A percentile compares a stretch with the other conserved stretches of the same genome.
phyloP scores from a whole-genome alignment of 2,329 filamentous ascomycete species.

The Fonsecaea nubica region DNA sequence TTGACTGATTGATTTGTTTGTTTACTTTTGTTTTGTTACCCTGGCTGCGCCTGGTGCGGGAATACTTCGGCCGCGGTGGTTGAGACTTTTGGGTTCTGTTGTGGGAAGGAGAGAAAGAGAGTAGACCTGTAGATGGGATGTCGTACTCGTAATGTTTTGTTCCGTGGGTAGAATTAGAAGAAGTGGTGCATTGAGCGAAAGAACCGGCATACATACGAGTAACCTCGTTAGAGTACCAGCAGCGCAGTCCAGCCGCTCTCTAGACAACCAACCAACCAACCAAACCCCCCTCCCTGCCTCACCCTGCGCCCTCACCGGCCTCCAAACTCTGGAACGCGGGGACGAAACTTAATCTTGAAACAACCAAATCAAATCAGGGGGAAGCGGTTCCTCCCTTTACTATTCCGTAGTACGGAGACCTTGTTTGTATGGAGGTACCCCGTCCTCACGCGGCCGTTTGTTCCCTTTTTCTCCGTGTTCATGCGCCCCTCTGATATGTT shows the following conservation, averaged over 20 bases:
- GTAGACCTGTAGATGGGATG: background rate
- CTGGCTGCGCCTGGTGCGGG: background rate
- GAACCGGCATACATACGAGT: too few species aligned
- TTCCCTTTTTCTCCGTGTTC: background rate
- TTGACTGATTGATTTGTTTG: background rate
- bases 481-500: background rate
- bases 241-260: too few species aligned
- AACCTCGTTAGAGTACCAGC: too few species aligned
- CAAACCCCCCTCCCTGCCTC: background rate
- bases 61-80: background rate
- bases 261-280: background rate
- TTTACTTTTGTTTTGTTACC: background rate
- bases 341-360: slow-evolving; percentile 22
- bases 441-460: background rate
- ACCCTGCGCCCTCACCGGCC: background rate
- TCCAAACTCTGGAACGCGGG: slow-evolving; percentile 14
- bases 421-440: too few species aligned
- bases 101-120: background rate
- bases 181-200: too few species aligned
- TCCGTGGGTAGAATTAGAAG: too few species aligned
- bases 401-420: too few species aligned
- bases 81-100: background rate
- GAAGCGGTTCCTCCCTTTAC: background rate
- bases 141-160: too few species aligned
- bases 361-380: background rate